phyloP scores from a whole-genome alignment of 2,329 filamentous ascomycete genomes.

The Cladosporium cucumerinum region DNA sequence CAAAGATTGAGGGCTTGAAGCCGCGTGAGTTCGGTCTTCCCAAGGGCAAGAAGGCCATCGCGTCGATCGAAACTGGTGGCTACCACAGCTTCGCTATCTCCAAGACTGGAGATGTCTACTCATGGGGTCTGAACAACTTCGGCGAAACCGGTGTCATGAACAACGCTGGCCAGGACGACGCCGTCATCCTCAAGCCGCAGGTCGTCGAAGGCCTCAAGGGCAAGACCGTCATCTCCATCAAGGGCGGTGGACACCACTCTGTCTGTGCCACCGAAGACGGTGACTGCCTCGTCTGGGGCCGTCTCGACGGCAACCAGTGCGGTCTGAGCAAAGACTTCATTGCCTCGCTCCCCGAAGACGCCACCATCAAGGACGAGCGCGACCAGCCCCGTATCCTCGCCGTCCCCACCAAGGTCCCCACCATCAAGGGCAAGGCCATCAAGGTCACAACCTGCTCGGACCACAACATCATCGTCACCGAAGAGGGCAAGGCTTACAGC shows the following conservation, averaged over 20 bases:
- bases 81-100: slow-evolving; percentile 79
- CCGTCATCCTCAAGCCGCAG: slow-evolving; percentile 68
- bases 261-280: slow-evolving; percentile 53
- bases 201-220: slow-evolving; percentile 63
- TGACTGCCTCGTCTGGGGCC: slow-evolving; percentile 58
- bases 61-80: slow-evolving; percentile 64
- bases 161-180: slow-evolving; percentile 64
- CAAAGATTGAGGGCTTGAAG: slow-evolving; percentile 51
- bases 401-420: slow-evolving; percentile 56
- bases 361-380: slow-evolving; percentile 59
- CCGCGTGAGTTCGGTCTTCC: slow-evolving; percentile 58
- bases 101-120: slow-evolving; percentile 66
- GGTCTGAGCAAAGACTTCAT: slow-evolving; percentile 46
- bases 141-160: slow-evolving; percentile 70
- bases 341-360: slow-evolving; percentile 54
- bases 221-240: slow-evolving; percentile 63
- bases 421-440: slow-evolving; percentile 52
- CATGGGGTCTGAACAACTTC: slow-evolving; percentile 86
- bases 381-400: slow-evolving; percentile 69
- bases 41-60: slow-evolving; percentile 48
- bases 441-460: slow-evolving; percentile 59
- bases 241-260: slow-evolving; percentile 75
- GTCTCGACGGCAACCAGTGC: slow-evolving; percentile 57
- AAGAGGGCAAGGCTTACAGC: slow-evolving; percentile 66
- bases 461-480: slow-evolving; percentile 68